Conservation (phyloP, 2,329 filamentous ascomycete genomes). For the Escovopsis weberi region DNA sequence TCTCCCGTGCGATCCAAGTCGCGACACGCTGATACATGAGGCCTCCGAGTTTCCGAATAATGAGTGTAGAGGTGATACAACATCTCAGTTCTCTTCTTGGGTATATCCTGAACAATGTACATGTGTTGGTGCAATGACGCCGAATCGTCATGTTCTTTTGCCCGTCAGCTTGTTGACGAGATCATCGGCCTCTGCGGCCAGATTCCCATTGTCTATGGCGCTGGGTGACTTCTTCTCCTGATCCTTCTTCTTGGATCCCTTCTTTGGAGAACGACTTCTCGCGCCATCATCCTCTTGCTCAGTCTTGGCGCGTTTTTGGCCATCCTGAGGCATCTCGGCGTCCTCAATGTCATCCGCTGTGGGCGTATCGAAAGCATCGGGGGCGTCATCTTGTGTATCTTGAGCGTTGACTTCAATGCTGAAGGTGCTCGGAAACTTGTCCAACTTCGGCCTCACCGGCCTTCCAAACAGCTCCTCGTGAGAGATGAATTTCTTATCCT, state of each 20-base stretch:
- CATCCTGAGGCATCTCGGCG: not conserved
- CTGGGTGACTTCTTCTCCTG: not conserved
- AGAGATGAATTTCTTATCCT: conserved; percentile 15
- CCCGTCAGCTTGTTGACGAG: conserved; percentile 5
- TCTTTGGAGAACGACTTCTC: not conserved
- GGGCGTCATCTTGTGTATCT: not conserved
- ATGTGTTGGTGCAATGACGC: no score
- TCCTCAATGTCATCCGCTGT: not conserved
- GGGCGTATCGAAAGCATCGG: not conserved
- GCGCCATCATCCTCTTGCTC: not conserved
- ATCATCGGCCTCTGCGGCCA: conserved; percentile 3
- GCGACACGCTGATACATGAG: no score
- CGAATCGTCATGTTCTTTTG: not conserved
- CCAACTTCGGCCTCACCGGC: conserved; percentile 7
- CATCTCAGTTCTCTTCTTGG: no score
- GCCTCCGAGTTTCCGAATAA: no score
- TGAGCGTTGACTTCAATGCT: not conserved
- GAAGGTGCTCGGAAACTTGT: not conserved
- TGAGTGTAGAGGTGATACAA: no score
- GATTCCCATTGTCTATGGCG: not conserved
- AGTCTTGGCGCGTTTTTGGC: not conserved
- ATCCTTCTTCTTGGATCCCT: not conserved
- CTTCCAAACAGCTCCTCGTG: conserved; percentile 16
- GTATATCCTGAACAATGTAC: no score
- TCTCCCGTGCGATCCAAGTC: no score